A percentile compares a stretch with the other conserved stretches of the same genome.
phyloP scores from a whole-genome alignment of 805 yeast species.

The Starmerella etchellsii region DNA sequence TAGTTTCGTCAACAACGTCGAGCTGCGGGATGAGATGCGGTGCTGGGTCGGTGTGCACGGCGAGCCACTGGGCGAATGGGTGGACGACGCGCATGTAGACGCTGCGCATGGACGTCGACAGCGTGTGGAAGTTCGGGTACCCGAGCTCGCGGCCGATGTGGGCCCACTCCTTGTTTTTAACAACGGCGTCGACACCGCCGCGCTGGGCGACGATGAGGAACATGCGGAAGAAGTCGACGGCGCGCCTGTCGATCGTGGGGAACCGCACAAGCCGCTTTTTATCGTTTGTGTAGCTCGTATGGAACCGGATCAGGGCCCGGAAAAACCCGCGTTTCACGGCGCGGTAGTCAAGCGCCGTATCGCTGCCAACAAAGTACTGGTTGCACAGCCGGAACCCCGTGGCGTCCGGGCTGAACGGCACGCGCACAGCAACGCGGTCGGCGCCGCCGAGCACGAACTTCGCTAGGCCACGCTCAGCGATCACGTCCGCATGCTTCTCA shows the following conservation, averaged over 20 bases:
- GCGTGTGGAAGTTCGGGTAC: slow-evolving; percentile 37
- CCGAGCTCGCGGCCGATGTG: slow-evolving; percentile 74
- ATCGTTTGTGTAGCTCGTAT: slow-evolving; percentile 1
- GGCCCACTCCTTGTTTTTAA: slow-evolving; percentile 61
- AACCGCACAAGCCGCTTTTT: slow-evolving; percentile 19
- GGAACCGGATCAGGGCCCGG: slow-evolving; percentile 13
- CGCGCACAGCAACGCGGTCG: background rate
- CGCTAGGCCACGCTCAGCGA: slow-evolving; percentile 3
- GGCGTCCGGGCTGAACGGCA: slow-evolving; percentile 8
- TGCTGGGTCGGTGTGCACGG: background rate
- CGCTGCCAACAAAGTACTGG: slow-evolving; percentile 2
- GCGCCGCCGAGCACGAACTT: slow-evolving; percentile 3
- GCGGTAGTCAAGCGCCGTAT: background rate
- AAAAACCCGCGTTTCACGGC: slow-evolving; percentile 9
- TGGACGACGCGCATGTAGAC: slow-evolving; percentile 7
- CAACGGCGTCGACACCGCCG: slow-evolving; percentile 59
- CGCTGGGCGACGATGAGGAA: slow-evolving; percentile 44
- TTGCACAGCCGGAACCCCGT: slow-evolving; percentile 3
- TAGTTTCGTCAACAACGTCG: slow-evolving; percentile 9
- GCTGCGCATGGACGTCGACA: slow-evolving; percentile 11
- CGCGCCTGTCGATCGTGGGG: slow-evolving; percentile 55
- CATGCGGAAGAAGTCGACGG: slow-evolving; percentile 50
- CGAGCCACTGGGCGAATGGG: slow-evolving; percentile 12
- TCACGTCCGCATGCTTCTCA: background rate
- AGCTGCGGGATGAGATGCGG: slow-evolving; percentile 1